Conservation (phyloP, 257 asterid genomes). For the Nemophila menziesii region DNA sequence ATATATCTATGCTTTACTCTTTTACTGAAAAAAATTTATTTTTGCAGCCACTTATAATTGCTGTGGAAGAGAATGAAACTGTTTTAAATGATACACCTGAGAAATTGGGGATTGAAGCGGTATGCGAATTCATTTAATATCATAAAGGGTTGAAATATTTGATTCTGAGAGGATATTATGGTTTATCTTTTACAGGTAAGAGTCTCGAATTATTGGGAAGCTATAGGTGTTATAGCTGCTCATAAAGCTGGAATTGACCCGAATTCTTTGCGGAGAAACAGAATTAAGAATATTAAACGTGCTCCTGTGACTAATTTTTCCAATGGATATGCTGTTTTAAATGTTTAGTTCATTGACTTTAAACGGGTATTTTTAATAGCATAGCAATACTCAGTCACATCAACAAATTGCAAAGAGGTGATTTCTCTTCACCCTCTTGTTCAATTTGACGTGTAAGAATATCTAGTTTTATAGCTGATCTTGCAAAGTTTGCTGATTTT, state of each 20-base stretch:
- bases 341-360: constrained; percentile 16
- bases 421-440: background rate
- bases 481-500: no score
- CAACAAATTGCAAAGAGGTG: background rate
- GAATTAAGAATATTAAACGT: constrained; percentile 34
- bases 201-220: constrained; percentile 91
- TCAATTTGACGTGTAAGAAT: no score
- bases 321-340: constrained; percentile 22
- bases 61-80: constrained; percentile 82
- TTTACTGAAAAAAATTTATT: background rate
- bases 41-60: constrained; percentile 71
- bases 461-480: no score
- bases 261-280: constrained; percentile 48
- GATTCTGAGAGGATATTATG: background rate
- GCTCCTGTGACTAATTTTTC: constrained; percentile 17
- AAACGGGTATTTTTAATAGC: background rate
- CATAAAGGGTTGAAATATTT: background rate
- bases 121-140: constrained; percentile 19
- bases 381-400: background rate
- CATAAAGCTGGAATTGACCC: constrained; percentile 90
- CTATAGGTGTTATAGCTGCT: constrained; percentile 79
- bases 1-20: background rate
- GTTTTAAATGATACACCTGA: constrained; percentile 68
- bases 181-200: constrained; percentile 42
- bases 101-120: constrained; percentile 60